A percentile compares a stretch with the other conserved stretches of the same genome.
Evolutionary conservation across 1,139 yeast genomes (phyloP).

Genomic region (Scheffersomyces parashehatae): DNA sequence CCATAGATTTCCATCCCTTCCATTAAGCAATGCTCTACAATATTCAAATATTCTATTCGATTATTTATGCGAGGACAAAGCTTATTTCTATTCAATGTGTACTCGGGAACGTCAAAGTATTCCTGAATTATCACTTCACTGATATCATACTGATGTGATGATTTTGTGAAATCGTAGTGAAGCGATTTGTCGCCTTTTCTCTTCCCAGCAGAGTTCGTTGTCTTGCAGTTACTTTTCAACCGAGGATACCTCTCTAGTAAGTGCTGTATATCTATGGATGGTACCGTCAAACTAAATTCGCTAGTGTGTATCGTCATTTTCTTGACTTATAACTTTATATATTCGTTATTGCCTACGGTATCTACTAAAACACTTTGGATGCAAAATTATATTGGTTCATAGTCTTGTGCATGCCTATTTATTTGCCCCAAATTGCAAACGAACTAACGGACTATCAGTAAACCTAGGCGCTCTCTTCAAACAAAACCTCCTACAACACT

Average conservation of each 20-base stretch:
- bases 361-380: too few relatives aligned
- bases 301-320: neutral
- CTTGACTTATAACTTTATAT: neutral
- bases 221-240: conserved; percentile 3
- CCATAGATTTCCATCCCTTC: conserved; percentile 8
- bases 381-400: too few relatives aligned
- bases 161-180: conserved; percentile 11
- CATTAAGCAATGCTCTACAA: conserved; percentile 14
- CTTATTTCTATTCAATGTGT: conserved; percentile 12
- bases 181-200: neutral
- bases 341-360: neutral
- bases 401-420: too few relatives aligned
- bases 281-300: conserved; percentile 3
- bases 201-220: neutral
- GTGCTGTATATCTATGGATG: conserved; percentile 6
- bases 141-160: conserved; percentile 16
- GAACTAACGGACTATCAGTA: too few relatives aligned
- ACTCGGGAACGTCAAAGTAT: conserved; percentile 13
- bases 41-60: conserved; percentile 16
- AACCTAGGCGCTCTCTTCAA: too few relatives aligned
- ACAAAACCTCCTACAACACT: too few relatives aligned
- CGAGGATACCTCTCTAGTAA: conserved; percentile 9
- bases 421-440: too few relatives aligned
- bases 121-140: conserved; percentile 16
- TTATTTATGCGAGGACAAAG: conserved; percentile 23